Base-by-base conservation (phyloP, 495 filamentous ascomycete genomes). In the Tuber magnatum region DNA sequence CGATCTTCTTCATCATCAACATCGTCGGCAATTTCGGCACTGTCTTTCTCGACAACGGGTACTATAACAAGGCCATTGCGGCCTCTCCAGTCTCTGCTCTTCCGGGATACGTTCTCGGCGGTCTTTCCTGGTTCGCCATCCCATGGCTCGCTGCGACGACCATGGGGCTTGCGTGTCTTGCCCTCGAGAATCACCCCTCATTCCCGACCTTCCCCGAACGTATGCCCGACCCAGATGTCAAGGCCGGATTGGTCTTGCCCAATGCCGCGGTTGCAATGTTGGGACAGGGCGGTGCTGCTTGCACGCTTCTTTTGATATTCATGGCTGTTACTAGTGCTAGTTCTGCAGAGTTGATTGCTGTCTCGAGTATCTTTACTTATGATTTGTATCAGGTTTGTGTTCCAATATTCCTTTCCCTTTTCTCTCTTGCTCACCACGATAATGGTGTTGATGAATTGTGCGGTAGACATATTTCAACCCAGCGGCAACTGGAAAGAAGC, bases 41-140 rank as follows among this genome's bases (percentile, higher is more conserved):
- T 42, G 92, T 94, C 69, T 94, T 94, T 85, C 75, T 77, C 12
- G 84, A 84, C 72, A 83, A 85, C 75, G 86, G 86, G 18, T 96
- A 96, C 86, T 97, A 94, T 86, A 95, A 97, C 87, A 97, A 97
- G 83, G 94, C 94, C 61, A 96, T 97, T 75, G 93, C 94, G n/a
- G 94, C 94, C 8, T 91, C 89, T 43, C 93, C 93, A 2, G 91
- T 94, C 3, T 91, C 94, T 75, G 94, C 94, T 10, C 91, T 98
- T 70, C 94, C 94, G 9, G 94, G 94, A 43, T 98, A 98, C 79
- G 91, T 97, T 68, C 86, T 97, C 70, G 94, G 94, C 39, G 94
- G 94, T 61, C 87, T 97, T 3, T 90, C 87, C 80, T 98, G 94
- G 94, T 97, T 98, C 75, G 94, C 94, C 12, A 97, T 98, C 74